These are phyloP conservation scores for Dactylellina parvicollis DNA, from an alignment of 2,329 filamentous ascomycete species.

Conservation along the genomic window DNA sequence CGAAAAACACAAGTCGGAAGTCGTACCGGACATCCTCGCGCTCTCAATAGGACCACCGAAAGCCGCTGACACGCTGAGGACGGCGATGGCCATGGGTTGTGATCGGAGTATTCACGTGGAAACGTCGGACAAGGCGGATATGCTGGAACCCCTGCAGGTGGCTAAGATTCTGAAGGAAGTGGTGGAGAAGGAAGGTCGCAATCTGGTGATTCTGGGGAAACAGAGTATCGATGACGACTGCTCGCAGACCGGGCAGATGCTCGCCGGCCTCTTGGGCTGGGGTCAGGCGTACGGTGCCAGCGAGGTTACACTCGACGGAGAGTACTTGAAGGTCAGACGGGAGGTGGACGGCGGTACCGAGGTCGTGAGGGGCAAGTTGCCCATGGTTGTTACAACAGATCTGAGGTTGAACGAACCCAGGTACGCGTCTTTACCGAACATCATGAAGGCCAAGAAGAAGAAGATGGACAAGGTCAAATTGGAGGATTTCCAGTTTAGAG, in stretches of 20 bases:
- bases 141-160: slow-evolving; percentile 85
- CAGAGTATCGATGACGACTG: slow-evolving; percentile 98
- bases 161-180: slow-evolving; percentile 87
- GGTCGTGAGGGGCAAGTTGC: slow-evolving; percentile 84
- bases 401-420: slow-evolving; percentile 92
- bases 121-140: slow-evolving; percentile 71
- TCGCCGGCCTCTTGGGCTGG: slow-evolving; percentile 91
- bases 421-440: slow-evolving; percentile 95
- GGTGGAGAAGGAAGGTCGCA: slow-evolving; percentile 84
- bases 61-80: slow-evolving; percentile 86
- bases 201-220: slow-evolving; percentile 93
- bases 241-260: slow-evolving; percentile 96
- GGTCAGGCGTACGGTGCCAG: slow-evolving; percentile 92
- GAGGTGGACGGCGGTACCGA: slow-evolving; percentile 97
- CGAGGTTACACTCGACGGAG: slow-evolving; percentile 78
- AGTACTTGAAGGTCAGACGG: slow-evolving; percentile 78
- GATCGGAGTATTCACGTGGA: slow-evolving; percentile 92
- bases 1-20: slow-evolving; percentile 79
- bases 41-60: slow-evolving; percentile 89
- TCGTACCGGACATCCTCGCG: slow-evolving; percentile 90
- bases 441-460: slow-evolving; percentile 99
- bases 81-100: slow-evolving; percentile 98
- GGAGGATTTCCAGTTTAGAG: slow-evolving; percentile 81
- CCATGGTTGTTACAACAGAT: slow-evolving; percentile 95
- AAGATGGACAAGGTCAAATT: slow-evolving; percentile 90